Percentiles rank a stretch among this genome's conserved stretches.
phyloP scores from a whole-genome alignment of 805 yeast species.

The Wickerhamomyces subpelliculosus region DNA sequence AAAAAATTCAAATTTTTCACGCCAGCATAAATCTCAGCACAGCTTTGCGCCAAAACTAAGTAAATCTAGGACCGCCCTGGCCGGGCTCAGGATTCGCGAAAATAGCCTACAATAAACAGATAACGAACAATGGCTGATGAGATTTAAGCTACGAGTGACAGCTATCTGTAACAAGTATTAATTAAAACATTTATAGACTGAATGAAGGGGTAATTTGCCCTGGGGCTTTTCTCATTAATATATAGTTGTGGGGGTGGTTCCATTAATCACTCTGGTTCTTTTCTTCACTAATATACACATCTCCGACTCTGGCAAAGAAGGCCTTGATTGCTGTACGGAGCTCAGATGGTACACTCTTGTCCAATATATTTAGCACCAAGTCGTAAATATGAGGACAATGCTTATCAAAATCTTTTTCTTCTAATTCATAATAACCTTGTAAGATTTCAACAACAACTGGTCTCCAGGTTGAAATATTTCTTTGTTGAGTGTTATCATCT shows the following conservation, averaged over 20 bases:
- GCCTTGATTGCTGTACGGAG: conserved; percentile 53
- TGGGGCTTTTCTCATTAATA: too few species aligned
- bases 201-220: too few species aligned
- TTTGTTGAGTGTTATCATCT: conserved; percentile 68
- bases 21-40: conserved; percentile 9
- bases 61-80: too few species aligned
- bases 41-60: background rate
- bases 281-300: conserved; percentile 30
- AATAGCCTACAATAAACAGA: too few species aligned
- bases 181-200: too few species aligned
- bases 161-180: too few species aligned
- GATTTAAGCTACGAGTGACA: too few species aligned
- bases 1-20: conserved; percentile 2
- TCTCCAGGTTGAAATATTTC: conserved; percentile 79
- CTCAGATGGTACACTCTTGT: conserved; percentile 54
- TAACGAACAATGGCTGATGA: too few species aligned
- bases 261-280: background rate
- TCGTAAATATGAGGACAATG: conserved; percentile 57
- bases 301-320: conserved; percentile 53
- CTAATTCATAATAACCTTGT: conserved; percentile 75
- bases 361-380: conserved; percentile 50
- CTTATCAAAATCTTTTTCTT: conserved; percentile 58
- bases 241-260: too few species aligned
- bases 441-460: conserved; percentile 88
- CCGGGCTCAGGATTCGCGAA: too few species aligned